Evolutionary conservation across 2,329 filamentous ascomycete genomes (phyloP).

Genomic region (Hypoxylon sp.): DNA sequence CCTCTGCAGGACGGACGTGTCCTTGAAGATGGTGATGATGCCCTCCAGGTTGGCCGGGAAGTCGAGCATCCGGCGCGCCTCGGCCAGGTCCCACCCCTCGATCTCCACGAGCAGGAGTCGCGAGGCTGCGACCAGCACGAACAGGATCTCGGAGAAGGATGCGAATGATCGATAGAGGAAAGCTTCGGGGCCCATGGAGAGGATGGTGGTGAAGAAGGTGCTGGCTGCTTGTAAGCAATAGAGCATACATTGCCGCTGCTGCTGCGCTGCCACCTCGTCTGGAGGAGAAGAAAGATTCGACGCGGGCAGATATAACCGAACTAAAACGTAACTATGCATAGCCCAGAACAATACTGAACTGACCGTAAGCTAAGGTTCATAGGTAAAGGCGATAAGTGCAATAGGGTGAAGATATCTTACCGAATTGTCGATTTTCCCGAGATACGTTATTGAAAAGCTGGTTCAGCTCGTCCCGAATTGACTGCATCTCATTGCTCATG

Average conservation of each 20-base stretch:
- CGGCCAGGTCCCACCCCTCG: slow-evolving; percentile 41
- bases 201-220: slow-evolving; percentile 47
- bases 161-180: slow-evolving; percentile 41
- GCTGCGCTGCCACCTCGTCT: slow-evolving; percentile 21
- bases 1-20: slow-evolving; percentile 22
- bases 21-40: slow-evolving; percentile 21
- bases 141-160: slow-evolving; percentile 39
- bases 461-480: slow-evolving; percentile 48
- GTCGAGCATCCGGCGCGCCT: slow-evolving; percentile 39
- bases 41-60: slow-evolving; percentile 35
- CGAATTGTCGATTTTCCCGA: slow-evolving; percentile 40
- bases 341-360: slow-evolving; percentile 43
- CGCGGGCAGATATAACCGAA: slow-evolving; percentile 52
- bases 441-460: slow-evolving; percentile 45
- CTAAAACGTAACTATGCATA: slow-evolving; percentile 49
- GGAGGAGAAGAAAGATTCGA: slow-evolving; percentile 44
- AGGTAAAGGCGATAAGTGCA: background rate
- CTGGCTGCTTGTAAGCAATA: slow-evolving; percentile 49
- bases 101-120: slow-evolving; percentile 44
- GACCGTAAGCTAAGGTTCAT: slow-evolving; percentile 17
- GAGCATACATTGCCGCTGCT: slow-evolving; percentile 46
- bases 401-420: slow-evolving; percentile 24
- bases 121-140: slow-evolving; percentile 42
- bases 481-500: slow-evolving; percentile 46
- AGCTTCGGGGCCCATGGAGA: slow-evolving; percentile 43